These are phyloP conservation scores for Microdochium nivale DNA, from an alignment of 2,329 filamentous ascomycete species.

Conservation along the genomic window DNA sequence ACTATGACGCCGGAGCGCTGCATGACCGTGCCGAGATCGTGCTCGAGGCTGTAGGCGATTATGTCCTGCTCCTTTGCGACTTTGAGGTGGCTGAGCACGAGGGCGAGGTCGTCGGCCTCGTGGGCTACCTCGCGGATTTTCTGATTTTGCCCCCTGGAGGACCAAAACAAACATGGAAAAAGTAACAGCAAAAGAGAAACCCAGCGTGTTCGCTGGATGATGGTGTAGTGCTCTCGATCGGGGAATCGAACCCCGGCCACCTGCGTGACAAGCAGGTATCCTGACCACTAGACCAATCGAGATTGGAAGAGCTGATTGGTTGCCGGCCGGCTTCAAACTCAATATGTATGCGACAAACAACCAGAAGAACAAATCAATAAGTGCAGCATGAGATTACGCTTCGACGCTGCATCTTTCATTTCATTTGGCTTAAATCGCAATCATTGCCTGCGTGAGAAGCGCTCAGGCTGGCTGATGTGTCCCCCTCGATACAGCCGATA, in stretches of 20 bases:
- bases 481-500: no score
- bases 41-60: background rate
- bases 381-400: no score
- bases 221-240: conserved; percentile 19
- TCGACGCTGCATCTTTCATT: no score
- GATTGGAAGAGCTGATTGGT: conserved; percentile 4
- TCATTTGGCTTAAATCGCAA: no score
- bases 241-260: conserved; percentile 25
- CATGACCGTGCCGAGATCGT: background rate
- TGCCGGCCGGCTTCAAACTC: no score
- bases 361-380: no score
- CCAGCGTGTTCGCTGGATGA: no score
- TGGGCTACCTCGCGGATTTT: background rate
- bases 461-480: no score
- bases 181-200: no score
- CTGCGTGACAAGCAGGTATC: conserved; percentile 21
- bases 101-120: background rate
- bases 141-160: background rate
- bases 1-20: background rate
- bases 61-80: background rate
- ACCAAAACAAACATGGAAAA: no score
- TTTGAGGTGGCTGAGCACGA: background rate
- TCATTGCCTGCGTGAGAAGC: no score
- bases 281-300: conserved; percentile 20
- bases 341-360: no score